phyloP scores from a whole-genome alignment of 805 yeast genomes.

The Saturnispora saitoi region DNA sequence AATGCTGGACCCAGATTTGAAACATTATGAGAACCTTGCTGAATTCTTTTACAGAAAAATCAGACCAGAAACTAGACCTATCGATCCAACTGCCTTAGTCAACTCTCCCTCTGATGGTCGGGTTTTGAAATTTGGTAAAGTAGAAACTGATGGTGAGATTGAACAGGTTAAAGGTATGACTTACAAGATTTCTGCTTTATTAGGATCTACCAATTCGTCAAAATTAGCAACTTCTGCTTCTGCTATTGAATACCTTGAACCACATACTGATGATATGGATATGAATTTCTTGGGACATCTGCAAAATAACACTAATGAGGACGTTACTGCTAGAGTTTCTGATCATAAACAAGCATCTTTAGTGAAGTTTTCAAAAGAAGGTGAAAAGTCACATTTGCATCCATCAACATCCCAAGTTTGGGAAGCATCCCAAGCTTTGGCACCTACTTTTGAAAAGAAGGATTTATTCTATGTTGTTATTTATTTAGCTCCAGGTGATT shows the following conservation, averaged over 20 bases:
- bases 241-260: conserved; percentile 1
- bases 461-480: conserved; percentile 82
- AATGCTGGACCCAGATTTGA: conserved; percentile 74
- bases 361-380: conserved; percentile 49
- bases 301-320: conserved; percentile 12
- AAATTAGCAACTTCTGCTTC: conserved; percentile 47
- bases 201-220: conserved; percentile 48
- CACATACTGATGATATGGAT: conserved; percentile 13
- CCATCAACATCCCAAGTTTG: conserved; percentile 24
- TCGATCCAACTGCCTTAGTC: conserved; percentile 52
- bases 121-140: conserved; percentile 76
- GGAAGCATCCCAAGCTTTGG: conserved; percentile 15
- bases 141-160: conserved; percentile 64
- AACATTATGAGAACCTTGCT: conserved; percentile 67
- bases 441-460: conserved; percentile 34
- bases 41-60: conserved; percentile 87
- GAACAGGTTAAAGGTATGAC: conserved; percentile 98
- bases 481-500: conserved; percentile 96
- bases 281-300: conserved; percentile 9
- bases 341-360: conserved; percentile 6
- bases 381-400: conserved; percentile 48
- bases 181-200: conserved; percentile 77
- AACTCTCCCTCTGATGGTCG: conserved; percentile 94
- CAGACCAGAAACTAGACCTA: conserved; percentile 69
- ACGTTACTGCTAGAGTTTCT: conserved; percentile 8